phyloP scores from a whole-genome alignment of 805 yeast species.

The Ogataea parapolymorpha region DNA sequence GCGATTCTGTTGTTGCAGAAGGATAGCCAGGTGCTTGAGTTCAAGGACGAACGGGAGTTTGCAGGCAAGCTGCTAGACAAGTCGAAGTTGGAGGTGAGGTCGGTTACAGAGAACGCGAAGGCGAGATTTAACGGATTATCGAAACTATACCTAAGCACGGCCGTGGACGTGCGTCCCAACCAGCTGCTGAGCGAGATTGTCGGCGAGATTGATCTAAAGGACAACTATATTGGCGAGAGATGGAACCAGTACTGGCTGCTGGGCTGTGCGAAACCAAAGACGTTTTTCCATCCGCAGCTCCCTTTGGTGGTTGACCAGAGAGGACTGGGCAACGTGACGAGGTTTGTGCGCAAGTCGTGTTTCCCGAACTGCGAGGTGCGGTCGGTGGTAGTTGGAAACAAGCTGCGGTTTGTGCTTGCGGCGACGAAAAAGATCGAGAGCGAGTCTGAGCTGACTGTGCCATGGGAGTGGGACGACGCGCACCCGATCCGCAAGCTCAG shows the following conservation, averaged over 20 bases:
- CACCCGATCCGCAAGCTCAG: conserved; percentile 70
- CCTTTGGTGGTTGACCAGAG: conserved; percentile 79
- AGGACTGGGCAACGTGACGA: conserved; percentile 66
- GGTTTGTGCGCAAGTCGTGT: conserved; percentile 76
- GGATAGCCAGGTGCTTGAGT: conserved; percentile 18
- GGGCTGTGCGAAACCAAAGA: conserved; percentile 67
- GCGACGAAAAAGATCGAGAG: conserved; percentile 54
- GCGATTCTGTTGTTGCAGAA: conserved; percentile 24
- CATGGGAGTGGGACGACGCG: conserved; percentile 84
- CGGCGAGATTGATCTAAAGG: conserved; percentile 71
- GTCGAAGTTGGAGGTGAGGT: conserved; percentile 39
- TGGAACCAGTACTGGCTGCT: conserved; percentile 72
- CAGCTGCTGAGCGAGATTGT: conserved; percentile 56
- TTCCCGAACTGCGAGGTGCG: conserved; percentile 68
- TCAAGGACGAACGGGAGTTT: conserved; percentile 22
- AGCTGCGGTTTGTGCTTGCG: conserved; percentile 50
- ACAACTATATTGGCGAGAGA: conserved; percentile 59
- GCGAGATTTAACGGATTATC: conserved; percentile 67
- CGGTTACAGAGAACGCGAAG: conserved; percentile 55
- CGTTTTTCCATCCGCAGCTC: conserved; percentile 51
- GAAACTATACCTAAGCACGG: conserved; percentile 58
- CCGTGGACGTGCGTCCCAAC: conserved; percentile 39
- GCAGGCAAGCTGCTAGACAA: conserved; percentile 19
- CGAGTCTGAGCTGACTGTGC: conserved; percentile 71
- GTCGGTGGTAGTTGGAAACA: conserved; percentile 40